Evolutionary conservation across 1,284 basidiomycete species (phyloP).

Genomic region (Apiotrichum gracile): DNA sequence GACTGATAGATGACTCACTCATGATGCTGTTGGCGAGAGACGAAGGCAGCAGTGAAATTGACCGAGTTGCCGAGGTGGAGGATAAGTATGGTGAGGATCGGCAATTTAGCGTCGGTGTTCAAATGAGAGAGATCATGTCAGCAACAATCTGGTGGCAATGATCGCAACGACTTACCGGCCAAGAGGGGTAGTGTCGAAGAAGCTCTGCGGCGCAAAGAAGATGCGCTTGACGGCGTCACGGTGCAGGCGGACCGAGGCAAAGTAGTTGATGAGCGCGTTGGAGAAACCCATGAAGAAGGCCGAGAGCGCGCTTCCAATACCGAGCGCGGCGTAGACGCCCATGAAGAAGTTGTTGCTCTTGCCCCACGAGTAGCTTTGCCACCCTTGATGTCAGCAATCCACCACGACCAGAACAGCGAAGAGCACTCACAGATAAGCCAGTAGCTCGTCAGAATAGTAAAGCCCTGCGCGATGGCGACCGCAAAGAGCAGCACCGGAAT

Average conservation of each 20-base stretch:
- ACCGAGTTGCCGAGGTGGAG: no score
- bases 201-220: slow-evolving; percentile 71
- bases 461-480: slow-evolving; percentile 38
- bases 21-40: no score
- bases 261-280: slow-evolving; percentile 54
- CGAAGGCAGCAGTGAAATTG: no score
- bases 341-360: slow-evolving; percentile 49
- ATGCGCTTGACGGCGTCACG: slow-evolving; percentile 57
- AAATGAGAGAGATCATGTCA: no score
- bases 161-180: slow-evolving; percentile 58
- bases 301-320: slow-evolving; percentile 51
- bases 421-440: slow-evolving; percentile 71
- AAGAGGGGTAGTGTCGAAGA: slow-evolving; percentile 85
- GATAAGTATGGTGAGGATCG: no score
- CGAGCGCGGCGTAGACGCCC: slow-evolving; percentile 54
- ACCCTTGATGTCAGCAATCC: no score
- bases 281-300: slow-evolving; percentile 52
- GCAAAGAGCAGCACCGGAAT: slow-evolving; percentile 50
- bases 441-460: slow-evolving; percentile 43
- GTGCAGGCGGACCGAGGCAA: slow-evolving; percentile 57
- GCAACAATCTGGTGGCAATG: no score
- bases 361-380: slow-evolving; percentile 55
- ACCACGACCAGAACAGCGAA: no score
- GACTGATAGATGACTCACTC: no score
- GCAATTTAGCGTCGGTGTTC: no score